phyloP scores from a whole-genome alignment of 148 eudicot genomes.

The Polygonum aviculare region DNA sequence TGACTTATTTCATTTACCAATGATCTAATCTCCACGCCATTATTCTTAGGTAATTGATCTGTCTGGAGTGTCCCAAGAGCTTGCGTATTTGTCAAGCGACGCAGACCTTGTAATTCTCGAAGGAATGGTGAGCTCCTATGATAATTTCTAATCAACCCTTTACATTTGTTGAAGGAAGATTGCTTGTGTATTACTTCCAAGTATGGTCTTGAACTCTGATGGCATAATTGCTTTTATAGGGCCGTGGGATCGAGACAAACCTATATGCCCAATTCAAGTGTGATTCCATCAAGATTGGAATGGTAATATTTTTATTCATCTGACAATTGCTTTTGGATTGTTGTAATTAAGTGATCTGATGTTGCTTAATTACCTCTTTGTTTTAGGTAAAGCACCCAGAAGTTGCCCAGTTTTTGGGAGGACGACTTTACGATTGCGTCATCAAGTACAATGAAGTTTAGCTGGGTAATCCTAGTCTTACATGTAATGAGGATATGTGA shows the following conservation, averaged over 20 bases:
- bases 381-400: conserved; percentile 92
- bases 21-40: neutral
- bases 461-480: neutral
- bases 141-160: neutral
- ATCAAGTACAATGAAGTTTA: conserved; percentile 75
- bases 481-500: neutral
- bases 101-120: conserved; percentile 89
- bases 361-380: neutral
- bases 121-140: conserved; percentile 77
- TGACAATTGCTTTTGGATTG: neutral
- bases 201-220: neutral
- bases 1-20: too few species aligned
- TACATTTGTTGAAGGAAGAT: neutral
- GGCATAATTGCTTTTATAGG: conserved; percentile 35
- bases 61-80: conserved; percentile 74
- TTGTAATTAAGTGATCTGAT: neutral
- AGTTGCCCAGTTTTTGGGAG: conserved; percentile 96
- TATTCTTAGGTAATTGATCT: conserved; percentile 82
- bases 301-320: conserved; percentile 39
- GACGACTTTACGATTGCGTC: conserved; percentile 93
- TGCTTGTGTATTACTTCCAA: neutral
- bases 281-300: conserved; percentile 93
- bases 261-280: conserved; percentile 93
- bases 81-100: conserved; percentile 79
- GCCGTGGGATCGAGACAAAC: conserved; percentile 98